A percentile compares a stretch with the other conserved stretches of the same genome.
Conservation (phyloP, 2,329 filamentous ascomycete genomes). For the Metarhizium brunneum region DNA sequence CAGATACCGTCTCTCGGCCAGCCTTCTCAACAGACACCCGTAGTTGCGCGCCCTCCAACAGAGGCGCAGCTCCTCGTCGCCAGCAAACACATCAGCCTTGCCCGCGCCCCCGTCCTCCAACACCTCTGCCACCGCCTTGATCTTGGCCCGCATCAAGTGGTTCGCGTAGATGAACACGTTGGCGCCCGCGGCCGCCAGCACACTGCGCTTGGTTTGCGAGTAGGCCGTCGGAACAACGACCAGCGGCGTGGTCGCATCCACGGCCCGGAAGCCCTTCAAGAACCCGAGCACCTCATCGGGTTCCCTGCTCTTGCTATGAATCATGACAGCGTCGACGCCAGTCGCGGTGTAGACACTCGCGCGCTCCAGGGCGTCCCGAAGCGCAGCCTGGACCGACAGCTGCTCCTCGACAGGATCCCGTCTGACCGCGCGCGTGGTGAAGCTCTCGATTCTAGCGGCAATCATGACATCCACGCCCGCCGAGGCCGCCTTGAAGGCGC, state of each 20-base stretch:
- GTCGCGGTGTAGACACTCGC: background rate
- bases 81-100: too few relatives aligned
- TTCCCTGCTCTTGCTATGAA: conserved; percentile 7
- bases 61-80: too few relatives aligned
- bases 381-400: background rate
- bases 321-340: conserved; percentile 6
- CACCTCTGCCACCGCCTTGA: background rate
- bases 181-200: background rate
- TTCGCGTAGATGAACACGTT: conserved; percentile 8
- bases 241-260: background rate
- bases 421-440: background rate
- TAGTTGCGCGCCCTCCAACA: too few relatives aligned
- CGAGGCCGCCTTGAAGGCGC: background rate
- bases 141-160: conserved; percentile 6
- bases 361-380: conserved; percentile 1
- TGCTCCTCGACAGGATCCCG: background rate
- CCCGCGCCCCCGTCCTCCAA: too few relatives aligned
- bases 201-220: background rate
- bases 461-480: background rate
- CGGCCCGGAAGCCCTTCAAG: background rate
- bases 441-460: conserved; percentile 5
- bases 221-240: conserved; percentile 6
- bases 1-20: too few relatives aligned
- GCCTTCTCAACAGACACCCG: too few relatives aligned
- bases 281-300: conserved; percentile 5